Evolutionary conservation across 208 protist genomes (phyloP), one percentile per base, ranked within the genome.

Genomic region (Leptomonas seymouri): DNA sequence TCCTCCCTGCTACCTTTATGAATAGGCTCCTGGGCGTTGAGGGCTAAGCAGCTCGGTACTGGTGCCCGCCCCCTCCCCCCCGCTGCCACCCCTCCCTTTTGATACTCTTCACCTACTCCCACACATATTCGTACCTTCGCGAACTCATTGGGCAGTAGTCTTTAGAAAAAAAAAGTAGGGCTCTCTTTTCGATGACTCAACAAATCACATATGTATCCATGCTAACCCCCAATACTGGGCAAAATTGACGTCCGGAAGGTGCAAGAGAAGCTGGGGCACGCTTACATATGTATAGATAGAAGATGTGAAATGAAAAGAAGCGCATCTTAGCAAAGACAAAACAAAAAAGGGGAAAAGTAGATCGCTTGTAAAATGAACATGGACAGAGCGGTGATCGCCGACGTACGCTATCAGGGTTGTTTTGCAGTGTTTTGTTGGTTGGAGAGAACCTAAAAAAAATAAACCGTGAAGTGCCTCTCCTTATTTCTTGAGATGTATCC

Each of bases 391-490:
- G 54, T 42, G 41, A 41, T 61, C 27, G 53, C 50, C 15, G 27
- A 59, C 48, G n/a, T 39, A 55, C 46, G 63, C 50, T 70, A 36
- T 44, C 54, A 70, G 64, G 23, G 27, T 9, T 9, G 7, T 9
- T 9, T 39, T 39, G 23, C 34, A 56, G 21, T 56, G 18, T 18
- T 63, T 51, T 42, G 23, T 8, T 27, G n/a, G 27, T 65, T 65
- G 36, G 42, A 51, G 28, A 30, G 31, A 63, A 44, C 31, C 62
- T 55, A 58, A 41, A 73, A 44, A 65, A 67, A 28, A 68, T 57
- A 25, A 57, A 64, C 61, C 62, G 60, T 48, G 50, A 50, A 56
- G 49, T 59, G 44, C 69, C 31, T 42, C 57, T 68, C 49, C 36
- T 65, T 61, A 50, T 66, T 60, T 46, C 59, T 48, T 61, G n/a